These are phyloP conservation scores for Davidsoniella australis DNA, from an alignment of 2,329 filamentous ascomycete species.

Conservation along the genomic window DNA sequence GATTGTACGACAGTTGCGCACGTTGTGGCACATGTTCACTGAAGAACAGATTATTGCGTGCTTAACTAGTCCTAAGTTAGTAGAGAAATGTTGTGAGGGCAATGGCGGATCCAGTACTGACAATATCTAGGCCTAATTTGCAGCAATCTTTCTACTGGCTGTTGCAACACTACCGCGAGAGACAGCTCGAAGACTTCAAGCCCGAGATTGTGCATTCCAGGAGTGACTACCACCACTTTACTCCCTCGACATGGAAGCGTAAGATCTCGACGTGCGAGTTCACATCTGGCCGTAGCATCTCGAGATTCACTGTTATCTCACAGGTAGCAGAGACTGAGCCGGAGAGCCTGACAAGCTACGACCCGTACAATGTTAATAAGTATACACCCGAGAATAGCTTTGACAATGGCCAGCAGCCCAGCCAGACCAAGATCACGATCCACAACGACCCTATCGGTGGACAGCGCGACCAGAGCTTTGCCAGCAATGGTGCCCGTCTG, in stretches of 20 bases:
- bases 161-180: conserved; percentile 64
- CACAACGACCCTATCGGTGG: conserved; percentile 24
- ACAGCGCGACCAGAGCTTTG: conserved; percentile 15
- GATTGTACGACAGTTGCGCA: conserved; percentile 69
- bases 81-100: conserved; percentile 12
- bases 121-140: conserved; percentile 51
- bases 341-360: conserved; percentile 50
- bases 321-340: conserved; percentile 36
- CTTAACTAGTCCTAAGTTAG: conserved; percentile 48
- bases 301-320: conserved; percentile 48
- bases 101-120: conserved; percentile 14
- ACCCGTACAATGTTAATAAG: conserved; percentile 59
- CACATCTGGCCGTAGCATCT: conserved; percentile 34
- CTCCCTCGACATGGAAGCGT: conserved; percentile 38
- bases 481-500: conserved; percentile 1
- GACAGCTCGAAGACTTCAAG: conserved; percentile 75
- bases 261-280: conserved; percentile 47
- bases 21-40: conserved; percentile 75
- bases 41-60: conserved; percentile 54
- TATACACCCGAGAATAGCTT: neutral
- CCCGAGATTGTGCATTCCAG: conserved; percentile 65
- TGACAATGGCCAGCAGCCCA: conserved; percentile 23
- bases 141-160: conserved; percentile 89
- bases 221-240: conserved; percentile 78
- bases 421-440: conserved; percentile 51